phyloP scores from a whole-genome alignment of 495 filamentous ascomycete genomes.

The Aspergillus nidulans region DNA sequence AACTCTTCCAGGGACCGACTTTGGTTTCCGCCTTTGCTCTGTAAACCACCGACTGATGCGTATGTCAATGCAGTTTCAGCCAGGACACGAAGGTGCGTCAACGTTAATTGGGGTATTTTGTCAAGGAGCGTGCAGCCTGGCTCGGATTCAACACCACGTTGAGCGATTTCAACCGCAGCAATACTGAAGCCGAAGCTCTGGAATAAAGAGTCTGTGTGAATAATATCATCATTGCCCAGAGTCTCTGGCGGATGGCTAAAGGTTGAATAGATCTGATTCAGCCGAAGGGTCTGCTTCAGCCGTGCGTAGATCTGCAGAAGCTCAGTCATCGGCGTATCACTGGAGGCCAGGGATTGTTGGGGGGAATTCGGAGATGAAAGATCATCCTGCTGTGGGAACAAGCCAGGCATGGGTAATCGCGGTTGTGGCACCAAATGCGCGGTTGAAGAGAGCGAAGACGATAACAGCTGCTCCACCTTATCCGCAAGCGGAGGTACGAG shows the following conservation, averaged over 20 bases:
- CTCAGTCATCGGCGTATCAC: constrained; percentile 55
- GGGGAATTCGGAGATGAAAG: constrained; percentile 27
- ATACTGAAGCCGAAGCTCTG: constrained; percentile 82
- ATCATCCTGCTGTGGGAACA: constrained; percentile 40
- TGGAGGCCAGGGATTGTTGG: constrained; percentile 31
- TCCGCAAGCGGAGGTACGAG: constrained; percentile 58
- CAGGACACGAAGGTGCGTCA: constrained; percentile 87
- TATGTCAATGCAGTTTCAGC: constrained; percentile 86
- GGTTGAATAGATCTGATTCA: constrained; percentile 60
- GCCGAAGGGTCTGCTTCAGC: constrained; percentile 68
- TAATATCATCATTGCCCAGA: constrained; percentile 45
- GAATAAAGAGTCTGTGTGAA: constrained; percentile 64
- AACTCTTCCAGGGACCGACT: constrained; percentile 61
- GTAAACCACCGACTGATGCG: constrained; percentile 68
- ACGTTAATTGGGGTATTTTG: constrained; percentile 70
- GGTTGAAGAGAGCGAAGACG: constrained; percentile 28
- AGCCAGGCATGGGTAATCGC: constrained; percentile 45
- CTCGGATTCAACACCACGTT: constrained; percentile 77
- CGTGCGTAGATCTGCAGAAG: constrained; percentile 77
- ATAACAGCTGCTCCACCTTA: constrained; percentile 49
- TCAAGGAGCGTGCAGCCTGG: constrained; percentile 74
- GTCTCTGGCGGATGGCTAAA: constrained; percentile 39
- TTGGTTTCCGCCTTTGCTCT: constrained; percentile 49
- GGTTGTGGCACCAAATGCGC: constrained; percentile 24
- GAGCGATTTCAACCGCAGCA: constrained; percentile 83